A percentile compares a stretch with the other conserved stretches of the same genome.
Conservation (phyloP, 345 rosid species). For the Populus pruinosa region DNA sequence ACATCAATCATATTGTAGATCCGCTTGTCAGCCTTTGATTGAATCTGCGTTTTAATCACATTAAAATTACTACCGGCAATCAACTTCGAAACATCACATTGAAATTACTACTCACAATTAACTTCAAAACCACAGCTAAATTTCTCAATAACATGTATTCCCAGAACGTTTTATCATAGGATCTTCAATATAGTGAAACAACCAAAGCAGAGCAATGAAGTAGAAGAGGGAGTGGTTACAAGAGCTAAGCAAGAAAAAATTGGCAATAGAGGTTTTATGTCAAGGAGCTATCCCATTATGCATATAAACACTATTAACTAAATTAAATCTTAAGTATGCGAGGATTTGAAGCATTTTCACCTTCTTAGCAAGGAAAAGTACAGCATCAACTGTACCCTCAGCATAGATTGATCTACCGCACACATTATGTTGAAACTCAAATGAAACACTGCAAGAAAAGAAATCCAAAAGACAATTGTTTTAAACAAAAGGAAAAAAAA, state of each 20-base stretch:
- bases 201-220: background rate
- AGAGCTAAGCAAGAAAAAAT: background rate
- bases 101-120: background rate
- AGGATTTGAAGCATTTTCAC: constrained; percentile 29
- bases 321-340: background rate
- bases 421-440: constrained; percentile 97
- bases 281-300: background rate
- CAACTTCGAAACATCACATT: background rate
- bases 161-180: background rate
- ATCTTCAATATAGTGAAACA: background rate
- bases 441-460: constrained; percentile 60
- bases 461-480: constrained; percentile 5
- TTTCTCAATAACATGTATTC: background rate
- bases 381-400: constrained; percentile 89
- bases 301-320: background rate
- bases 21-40: constrained; percentile 58
- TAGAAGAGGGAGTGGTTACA: too few species aligned
- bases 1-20: constrained; percentile 88
- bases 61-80: background rate
- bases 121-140: background rate
- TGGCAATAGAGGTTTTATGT: background rate
- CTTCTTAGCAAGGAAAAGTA: constrained; percentile 85
- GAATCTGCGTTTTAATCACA: constrained; percentile 40
- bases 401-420: constrained; percentile 94
- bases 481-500: background rate